A percentile compares a stretch with the other conserved stretches of the same genome.
Evolutionary conservation across 1,139 yeast species (phyloP).

Genomic region (Debaryomyces nepalensis): DNA sequence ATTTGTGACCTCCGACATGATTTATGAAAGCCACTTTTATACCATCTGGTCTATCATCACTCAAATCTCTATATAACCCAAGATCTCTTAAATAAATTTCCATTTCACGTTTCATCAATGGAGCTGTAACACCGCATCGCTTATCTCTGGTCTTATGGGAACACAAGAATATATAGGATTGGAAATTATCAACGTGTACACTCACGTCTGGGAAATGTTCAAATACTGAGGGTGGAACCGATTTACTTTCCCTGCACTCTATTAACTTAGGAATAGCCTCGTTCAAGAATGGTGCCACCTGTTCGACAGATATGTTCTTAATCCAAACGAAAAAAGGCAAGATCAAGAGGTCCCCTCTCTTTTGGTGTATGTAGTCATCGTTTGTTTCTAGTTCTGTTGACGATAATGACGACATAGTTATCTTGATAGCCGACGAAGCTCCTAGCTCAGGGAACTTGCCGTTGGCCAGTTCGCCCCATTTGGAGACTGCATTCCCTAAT

Average conservation of each 20-base stretch:
- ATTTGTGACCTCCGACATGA: constrained; percentile 97
- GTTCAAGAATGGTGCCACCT: constrained; percentile 51
- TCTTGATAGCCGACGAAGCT: constrained; percentile 41
- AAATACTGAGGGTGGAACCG: constrained; percentile 10
- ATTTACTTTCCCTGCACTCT: constrained; percentile 25
- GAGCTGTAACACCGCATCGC: constrained; percentile 93
- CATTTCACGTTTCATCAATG: constrained; percentile 81
- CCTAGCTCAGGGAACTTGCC: constrained; percentile 23
- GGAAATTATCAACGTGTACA: constrained; percentile 39
- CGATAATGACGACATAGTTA: constrained; percentile 56
- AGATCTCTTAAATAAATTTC: constrained; percentile 72
- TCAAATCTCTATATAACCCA: constrained; percentile 72
- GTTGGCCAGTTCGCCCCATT: constrained; percentile 45
- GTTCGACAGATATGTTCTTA: constrained; percentile 49
- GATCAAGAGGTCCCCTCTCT: constrained; percentile 61
- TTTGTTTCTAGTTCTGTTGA: constrained; percentile 41
- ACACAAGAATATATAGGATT: constrained; percentile 73
- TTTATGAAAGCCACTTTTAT: constrained; percentile 70
- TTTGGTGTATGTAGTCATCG: constrained; percentile 44
- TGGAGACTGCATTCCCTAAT: constrained; percentile 52
- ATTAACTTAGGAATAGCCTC: constrained; percentile 50
- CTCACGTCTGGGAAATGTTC: constrained; percentile 22
- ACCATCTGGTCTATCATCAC: constrained; percentile 77
- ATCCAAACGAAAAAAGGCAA: constrained; percentile 84
- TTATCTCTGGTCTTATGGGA: constrained; percentile 92